Percentiles rank a stretch among this genome's conserved stretches.
Conservation (phyloP, 176 grass and related monocot genomes). For the Poa annua region DNA sequence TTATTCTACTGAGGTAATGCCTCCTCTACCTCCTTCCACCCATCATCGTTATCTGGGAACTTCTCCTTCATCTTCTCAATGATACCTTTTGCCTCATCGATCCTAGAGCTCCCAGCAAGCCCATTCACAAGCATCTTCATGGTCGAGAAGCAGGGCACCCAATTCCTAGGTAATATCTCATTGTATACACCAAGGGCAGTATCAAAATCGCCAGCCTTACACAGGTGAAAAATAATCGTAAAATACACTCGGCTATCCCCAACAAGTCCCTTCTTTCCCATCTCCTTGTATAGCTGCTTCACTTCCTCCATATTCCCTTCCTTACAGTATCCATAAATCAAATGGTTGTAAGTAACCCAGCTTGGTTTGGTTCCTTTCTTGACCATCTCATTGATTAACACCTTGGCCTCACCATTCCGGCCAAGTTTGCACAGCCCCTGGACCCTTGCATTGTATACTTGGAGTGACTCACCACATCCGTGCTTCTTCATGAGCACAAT, state of each 20-base stretch:
- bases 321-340: conserved; percentile 71
- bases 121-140: conserved; percentile 97
- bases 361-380: conserved; percentile 64
- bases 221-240: conserved; percentile 58
- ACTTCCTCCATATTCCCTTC: conserved; percentile 79
- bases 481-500: conserved; percentile 85
- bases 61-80: conserved; percentile 90
- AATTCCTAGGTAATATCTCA: conserved; percentile 55
- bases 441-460: conserved; percentile 71
- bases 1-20: conserved; percentile 58
- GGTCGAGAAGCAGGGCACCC: conserved; percentile 72
- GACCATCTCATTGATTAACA: conserved; percentile 65
- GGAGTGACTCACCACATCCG: conserved; percentile 48
- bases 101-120: conserved; percentile 58
- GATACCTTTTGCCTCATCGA: conserved; percentile 77
- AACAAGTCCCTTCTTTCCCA: conserved; percentile 53
- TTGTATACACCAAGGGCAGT: conserved; percentile 59
- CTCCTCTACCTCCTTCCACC: conserved; percentile 90
- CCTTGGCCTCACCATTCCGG: conserved; percentile 55
- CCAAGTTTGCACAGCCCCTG: conserved; percentile 85
- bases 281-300: conserved; percentile 74
- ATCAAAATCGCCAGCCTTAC: conserved; percentile 77
- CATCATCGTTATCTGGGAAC: conserved; percentile 59
- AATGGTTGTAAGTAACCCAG: conserved; percentile 77
- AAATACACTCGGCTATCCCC: conserved; percentile 57